Evolutionary conservation across 2,329 filamentous ascomycete species (phyloP).

Genomic region (Sporothrix variecibatus): DNA sequence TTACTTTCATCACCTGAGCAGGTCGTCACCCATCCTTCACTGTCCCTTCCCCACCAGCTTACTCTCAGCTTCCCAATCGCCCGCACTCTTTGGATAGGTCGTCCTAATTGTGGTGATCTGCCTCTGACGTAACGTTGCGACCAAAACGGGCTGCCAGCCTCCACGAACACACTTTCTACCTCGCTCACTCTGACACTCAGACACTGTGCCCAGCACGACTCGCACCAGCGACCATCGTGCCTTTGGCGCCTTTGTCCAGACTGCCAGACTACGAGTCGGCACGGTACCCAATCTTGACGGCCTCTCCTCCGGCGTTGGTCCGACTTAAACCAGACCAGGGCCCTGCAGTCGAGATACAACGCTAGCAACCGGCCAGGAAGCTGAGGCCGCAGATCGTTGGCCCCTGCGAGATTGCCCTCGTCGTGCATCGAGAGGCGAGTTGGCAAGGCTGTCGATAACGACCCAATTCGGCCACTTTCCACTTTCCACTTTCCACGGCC

Average conservation of each 20-base stretch:
- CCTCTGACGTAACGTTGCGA: slow-evolving; percentile 33
- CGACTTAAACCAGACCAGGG: slow-evolving; percentile 1
- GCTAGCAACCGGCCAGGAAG: slow-evolving; percentile 14
- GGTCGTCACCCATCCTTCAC: background rate
- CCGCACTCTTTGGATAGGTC: background rate
- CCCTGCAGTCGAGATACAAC: slow-evolving; percentile 11
- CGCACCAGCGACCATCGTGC: background rate
- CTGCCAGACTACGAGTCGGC: background rate
- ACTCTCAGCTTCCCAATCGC: background rate
- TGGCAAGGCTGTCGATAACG: slow-evolving; percentile 16
- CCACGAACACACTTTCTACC: background rate
- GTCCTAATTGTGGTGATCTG: slow-evolving; percentile 6
- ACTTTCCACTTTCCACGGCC: background rate
- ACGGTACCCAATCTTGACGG: background rate
- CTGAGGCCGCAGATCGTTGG: background rate
- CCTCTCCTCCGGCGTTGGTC: background rate
- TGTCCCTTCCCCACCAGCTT: background rate
- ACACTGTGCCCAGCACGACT: background rate
- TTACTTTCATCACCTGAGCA: background rate
- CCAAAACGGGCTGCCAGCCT: slow-evolving; percentile 6
- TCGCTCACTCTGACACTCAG: background rate
- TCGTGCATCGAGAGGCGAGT: background rate
- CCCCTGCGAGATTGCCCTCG: background rate
- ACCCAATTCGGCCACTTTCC: background rate
- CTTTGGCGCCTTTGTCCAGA: background rate